Conservation (phyloP, 768 basidiomycete genomes). For the Lentinula raphanica region DNA sequence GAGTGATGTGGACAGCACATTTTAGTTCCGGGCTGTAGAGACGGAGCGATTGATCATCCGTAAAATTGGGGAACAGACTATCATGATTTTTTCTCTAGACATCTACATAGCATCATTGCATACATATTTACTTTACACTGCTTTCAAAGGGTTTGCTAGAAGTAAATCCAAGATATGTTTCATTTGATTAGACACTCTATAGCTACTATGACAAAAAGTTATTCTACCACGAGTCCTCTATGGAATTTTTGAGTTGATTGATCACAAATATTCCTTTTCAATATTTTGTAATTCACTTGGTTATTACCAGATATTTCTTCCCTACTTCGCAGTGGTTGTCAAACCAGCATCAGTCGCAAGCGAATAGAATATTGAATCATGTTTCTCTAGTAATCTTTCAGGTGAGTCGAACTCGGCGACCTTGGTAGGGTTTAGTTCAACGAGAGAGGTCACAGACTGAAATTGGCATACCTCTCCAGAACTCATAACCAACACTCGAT, state of each 20-base stretch:
- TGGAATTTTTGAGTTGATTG: too few relatives aligned
- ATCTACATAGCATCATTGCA: background rate
- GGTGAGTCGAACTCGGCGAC: constrained; percentile 83
- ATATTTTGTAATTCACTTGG: too few relatives aligned
- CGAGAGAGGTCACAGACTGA: background rate
- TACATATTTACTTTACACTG: background rate
- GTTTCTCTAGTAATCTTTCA: constrained; percentile 51
- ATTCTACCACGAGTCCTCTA: too few relatives aligned
- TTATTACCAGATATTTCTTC: background rate
- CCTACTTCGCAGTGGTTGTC: background rate
- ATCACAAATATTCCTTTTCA: too few relatives aligned
- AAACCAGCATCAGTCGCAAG: constrained; percentile 65
- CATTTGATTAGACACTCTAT: background rate
- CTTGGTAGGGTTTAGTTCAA: constrained; percentile 20
- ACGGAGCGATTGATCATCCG: background rate
- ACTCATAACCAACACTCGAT: constrained; percentile 78
- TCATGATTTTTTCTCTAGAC: background rate
- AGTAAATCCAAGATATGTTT: background rate
- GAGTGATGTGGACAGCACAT: background rate
- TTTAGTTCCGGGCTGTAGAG: background rate
- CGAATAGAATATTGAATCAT: constrained; percentile 53
- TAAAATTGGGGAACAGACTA: too few relatives aligned
- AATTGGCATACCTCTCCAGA: constrained; percentile 54
- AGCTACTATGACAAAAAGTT: background rate
- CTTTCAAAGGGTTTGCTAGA: background rate